phyloP scores from a whole-genome alignment of 1,284 basidiomycete genomes.

The Tilletia setariae region DNA sequence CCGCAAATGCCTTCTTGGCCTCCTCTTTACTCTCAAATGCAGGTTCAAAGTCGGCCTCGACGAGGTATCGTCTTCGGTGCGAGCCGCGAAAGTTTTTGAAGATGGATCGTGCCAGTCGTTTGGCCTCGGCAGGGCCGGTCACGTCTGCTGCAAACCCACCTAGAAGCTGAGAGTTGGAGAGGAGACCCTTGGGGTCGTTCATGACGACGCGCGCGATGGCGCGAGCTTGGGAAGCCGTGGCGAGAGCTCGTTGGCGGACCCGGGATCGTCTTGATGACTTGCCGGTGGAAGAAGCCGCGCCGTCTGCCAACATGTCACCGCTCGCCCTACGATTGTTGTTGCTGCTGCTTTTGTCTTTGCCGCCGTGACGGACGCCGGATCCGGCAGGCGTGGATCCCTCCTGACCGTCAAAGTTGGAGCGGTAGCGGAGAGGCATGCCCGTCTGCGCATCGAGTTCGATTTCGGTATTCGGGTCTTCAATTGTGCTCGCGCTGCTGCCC shows the following conservation, averaged over 20 bases:
- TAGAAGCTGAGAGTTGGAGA: slow-evolving; percentile 32
- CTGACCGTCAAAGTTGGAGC: slow-evolving; percentile 6
- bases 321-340: neutral
- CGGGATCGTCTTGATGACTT: neutral
- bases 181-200: slow-evolving; percentile 33
- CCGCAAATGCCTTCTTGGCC: slow-evolving; percentile 67
- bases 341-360: neutral
- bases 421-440: slow-evolving; percentile 5
- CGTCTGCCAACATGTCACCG: too few species aligned
- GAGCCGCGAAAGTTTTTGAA: slow-evolving; percentile 63
- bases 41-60: slow-evolving; percentile 68
- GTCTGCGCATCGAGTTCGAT: slow-evolving; percentile 10
- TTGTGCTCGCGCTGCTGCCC: neutral
- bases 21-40: slow-evolving; percentile 64
- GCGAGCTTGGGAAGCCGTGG: slow-evolving; percentile 17
- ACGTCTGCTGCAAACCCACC: slow-evolving; percentile 44
- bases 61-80: slow-evolving; percentile 62
- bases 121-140: slow-evolving; percentile 48
- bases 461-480: slow-evolving; percentile 1
- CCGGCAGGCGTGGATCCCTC: neutral
- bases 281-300: neutral
- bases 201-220: slow-evolving; percentile 42
- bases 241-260: slow-evolving; percentile 3
- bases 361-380: neutral
- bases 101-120: slow-evolving; percentile 68